phyloP scores from a whole-genome alignment of 352 stramenopile species.

The Phytophthora cryptogea region DNA sequence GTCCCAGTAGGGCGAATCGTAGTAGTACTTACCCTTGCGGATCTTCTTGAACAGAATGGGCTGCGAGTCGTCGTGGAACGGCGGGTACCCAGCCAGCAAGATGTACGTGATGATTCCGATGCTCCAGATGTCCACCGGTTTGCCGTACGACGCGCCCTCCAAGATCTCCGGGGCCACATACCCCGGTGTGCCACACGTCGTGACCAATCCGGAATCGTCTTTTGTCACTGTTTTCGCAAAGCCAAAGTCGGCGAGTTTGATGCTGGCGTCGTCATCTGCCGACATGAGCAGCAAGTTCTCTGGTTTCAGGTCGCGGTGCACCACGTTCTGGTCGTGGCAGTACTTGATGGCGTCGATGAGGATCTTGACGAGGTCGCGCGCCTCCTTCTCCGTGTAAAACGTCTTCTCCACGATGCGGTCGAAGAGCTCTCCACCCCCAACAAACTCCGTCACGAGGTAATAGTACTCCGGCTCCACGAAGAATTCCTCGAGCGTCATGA shows the following conservation, averaged over 20 bases:
- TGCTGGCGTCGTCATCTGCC: constrained; percentile 83
- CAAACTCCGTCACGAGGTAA: constrained; percentile 90
- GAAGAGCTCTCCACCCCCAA: constrained; percentile 88
- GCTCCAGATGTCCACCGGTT: constrained; percentile 87
- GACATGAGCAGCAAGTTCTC: constrained; percentile 90
- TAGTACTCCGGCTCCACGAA: constrained; percentile 89
- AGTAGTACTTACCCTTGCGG: constrained; percentile 86
- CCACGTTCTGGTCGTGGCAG: constrained; percentile 87
- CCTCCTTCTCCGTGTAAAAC: constrained; percentile 88
- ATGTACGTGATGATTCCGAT: constrained; percentile 92
- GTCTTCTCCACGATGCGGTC: constrained; percentile 90
- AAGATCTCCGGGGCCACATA: constrained; percentile 90
- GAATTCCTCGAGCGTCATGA: constrained; percentile 91
- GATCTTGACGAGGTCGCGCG: constrained; percentile 83
- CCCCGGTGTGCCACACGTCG: constrained; percentile 74
- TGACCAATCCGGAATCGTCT: constrained; percentile 64
- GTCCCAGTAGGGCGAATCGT: constrained; percentile 90
- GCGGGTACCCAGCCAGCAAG: constrained; percentile 82
- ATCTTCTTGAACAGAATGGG: constrained; percentile 91
- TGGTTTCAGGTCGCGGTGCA: constrained; percentile 83
- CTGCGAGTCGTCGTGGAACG: constrained; percentile 95
- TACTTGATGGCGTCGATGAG: constrained; percentile 84
- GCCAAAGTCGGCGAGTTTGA: constrained; percentile 94
- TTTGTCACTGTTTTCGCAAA: constrained; percentile 89
- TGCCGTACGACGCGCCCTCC: constrained; percentile 78